Evolutionary conservation across 352 stramenopile genomes (phyloP).

Genomic region (Elongisporangium undulatum): DNA sequence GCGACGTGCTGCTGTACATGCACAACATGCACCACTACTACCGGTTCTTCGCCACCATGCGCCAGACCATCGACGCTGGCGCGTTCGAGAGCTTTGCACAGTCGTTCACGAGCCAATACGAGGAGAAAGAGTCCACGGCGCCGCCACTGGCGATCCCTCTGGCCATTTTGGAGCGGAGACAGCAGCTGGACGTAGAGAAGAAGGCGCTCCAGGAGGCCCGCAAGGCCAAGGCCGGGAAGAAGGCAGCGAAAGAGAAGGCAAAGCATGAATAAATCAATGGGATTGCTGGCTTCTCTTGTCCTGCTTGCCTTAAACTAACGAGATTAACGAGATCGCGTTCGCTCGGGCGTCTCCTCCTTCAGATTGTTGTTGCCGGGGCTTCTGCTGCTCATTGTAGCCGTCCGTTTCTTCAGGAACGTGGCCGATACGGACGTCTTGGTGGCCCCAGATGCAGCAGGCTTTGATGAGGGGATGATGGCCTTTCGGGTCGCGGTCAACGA

Average conservation of each 20-base stretch:
- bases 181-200: slow-evolving; percentile 44
- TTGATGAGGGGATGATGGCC: background rate
- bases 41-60: slow-evolving; percentile 58
- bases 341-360: background rate
- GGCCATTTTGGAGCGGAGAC: slow-evolving; percentile 50
- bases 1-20: slow-evolving; percentile 88
- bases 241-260: slow-evolving; percentile 10
- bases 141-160: slow-evolving; percentile 41
- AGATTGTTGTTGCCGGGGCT: slow-evolving; percentile 3
- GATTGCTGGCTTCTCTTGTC: background rate
- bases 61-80: slow-evolving; percentile 33
- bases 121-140: slow-evolving; percentile 36
- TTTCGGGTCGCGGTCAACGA: background rate
- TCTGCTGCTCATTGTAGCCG: background rate
- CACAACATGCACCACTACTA: slow-evolving; percentile 85
- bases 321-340: background rate
- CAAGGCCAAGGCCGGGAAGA: slow-evolving; percentile 20
- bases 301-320: background rate
- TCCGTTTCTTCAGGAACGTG: background rate
- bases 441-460: background rate
- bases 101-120: slow-evolving; percentile 39
- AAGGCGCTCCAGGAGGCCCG: slow-evolving; percentile 14
- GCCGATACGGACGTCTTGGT: background rate
- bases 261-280: background rate
- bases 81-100: slow-evolving; percentile 37